Conservation (phyloP, 306 rosid species). For the Arachis hypogaea region DNA sequence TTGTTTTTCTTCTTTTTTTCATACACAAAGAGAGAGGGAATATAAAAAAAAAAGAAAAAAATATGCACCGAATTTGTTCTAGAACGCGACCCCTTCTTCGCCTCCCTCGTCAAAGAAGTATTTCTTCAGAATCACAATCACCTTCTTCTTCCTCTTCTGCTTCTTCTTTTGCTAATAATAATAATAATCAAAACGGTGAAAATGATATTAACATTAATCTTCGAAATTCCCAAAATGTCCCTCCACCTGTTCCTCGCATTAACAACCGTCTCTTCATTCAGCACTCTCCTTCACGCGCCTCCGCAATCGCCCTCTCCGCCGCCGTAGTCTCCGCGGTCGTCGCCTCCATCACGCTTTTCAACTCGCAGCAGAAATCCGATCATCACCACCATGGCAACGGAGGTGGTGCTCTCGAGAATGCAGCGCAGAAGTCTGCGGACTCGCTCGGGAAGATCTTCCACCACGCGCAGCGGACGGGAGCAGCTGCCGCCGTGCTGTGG, state of each 20-base stretch:
- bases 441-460: conserved; percentile 58
- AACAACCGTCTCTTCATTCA: conserved; percentile 26
- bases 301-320: conserved; percentile 58
- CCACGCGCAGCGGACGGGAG: conserved; percentile 73
- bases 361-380: conserved; percentile 35
- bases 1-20: no score
- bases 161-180: conserved; percentile 26
- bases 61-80: conserved; percentile 62
- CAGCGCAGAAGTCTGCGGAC: conserved; percentile 52
- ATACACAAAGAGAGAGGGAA: no score
- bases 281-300: conserved; percentile 40
- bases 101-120: conserved; percentile 43
- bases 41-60: neutral
- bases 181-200: conserved; percentile 8
- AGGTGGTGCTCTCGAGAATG: conserved; percentile 51
- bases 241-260: conserved; percentile 42
- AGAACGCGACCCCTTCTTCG: conserved; percentile 54
- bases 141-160: conserved; percentile 22
- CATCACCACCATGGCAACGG: neutral
- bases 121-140: conserved; percentile 26
- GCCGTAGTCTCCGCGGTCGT: conserved; percentile 49
- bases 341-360: conserved; percentile 55
- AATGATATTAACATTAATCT: neutral
- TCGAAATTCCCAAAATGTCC: conserved; percentile 46
- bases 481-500: conserved; percentile 82